phyloP scores from a whole-genome alignment of 1,139 yeast genomes.

The Blastobotrys indianensis region DNA sequence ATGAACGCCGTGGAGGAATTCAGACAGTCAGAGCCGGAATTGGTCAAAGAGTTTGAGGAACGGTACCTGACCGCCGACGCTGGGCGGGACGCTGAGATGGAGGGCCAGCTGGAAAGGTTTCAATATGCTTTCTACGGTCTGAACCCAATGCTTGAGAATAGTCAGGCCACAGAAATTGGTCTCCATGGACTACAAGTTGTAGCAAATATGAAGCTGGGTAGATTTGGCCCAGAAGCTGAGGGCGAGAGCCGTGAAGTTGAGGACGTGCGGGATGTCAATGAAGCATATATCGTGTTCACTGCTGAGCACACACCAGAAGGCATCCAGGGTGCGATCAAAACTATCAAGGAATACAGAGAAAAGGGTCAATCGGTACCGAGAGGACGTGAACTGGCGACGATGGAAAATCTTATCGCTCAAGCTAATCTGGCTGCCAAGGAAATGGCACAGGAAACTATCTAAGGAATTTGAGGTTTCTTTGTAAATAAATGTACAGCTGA shows the following conservation, averaged over 20 bases:
- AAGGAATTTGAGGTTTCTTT: too few relatives aligned
- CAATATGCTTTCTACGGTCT: slow-evolving; percentile 81
- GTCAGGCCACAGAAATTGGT: slow-evolving; percentile 53
- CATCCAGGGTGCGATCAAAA: slow-evolving; percentile 46
- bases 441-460: neutral
- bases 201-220: slow-evolving; percentile 58
- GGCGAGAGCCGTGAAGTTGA: slow-evolving; percentile 17
- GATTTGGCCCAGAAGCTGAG: slow-evolving; percentile 38
- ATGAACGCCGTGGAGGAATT: slow-evolving; percentile 53
- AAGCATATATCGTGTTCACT: slow-evolving; percentile 45
- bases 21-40: slow-evolving; percentile 39
- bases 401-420: neutral
- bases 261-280: slow-evolving; percentile 40
- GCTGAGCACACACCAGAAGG: slow-evolving; percentile 44
- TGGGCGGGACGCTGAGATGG: slow-evolving; percentile 53
- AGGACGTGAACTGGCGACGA: slow-evolving; percentile 15
- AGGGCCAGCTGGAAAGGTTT: slow-evolving; percentile 67
- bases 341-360: slow-evolving; percentile 39
- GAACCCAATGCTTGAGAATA: slow-evolving; percentile 45
- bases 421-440: neutral
- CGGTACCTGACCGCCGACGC: slow-evolving; percentile 54
- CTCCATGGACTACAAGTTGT: slow-evolving; percentile 63
- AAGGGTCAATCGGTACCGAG: slow-evolving; percentile 11
- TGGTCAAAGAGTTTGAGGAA: slow-evolving; percentile 52
- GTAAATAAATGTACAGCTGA: neutral